Percentiles rank a stretch among this genome's conserved stretches.
These are phyloP conservation scores for Ilyonectria sp. DNA, from an alignment of 2,329 filamentous ascomycete species.

Conservation along the genomic window DNA sequence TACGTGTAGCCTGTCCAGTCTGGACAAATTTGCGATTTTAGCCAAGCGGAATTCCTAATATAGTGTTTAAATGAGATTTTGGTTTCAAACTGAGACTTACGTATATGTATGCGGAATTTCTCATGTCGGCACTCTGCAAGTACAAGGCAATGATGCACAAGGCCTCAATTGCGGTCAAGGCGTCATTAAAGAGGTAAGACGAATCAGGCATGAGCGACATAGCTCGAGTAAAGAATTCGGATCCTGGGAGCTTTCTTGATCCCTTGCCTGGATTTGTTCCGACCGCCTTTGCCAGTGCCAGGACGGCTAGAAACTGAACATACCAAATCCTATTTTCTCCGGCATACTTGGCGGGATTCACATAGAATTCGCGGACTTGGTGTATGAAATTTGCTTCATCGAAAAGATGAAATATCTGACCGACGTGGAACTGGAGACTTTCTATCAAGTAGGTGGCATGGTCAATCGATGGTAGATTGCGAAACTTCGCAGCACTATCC, in stretches of 20 bases:
- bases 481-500: conserved; percentile 4
- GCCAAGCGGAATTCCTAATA: no score
- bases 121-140: conserved; percentile 29
- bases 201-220: conserved; percentile 32
- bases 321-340: conserved; percentile 21
- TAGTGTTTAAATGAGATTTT: not conserved
- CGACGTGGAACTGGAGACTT: conserved; percentile 26
- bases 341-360: conserved; percentile 12
- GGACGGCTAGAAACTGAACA: conserved; percentile 20
- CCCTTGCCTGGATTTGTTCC: conserved; percentile 19
- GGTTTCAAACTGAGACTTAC: not conserved
- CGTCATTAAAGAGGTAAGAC: conserved; percentile 27
- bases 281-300: conserved; percentile 25
- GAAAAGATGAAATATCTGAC: conserved; percentile 24
- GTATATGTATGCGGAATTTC: conserved; percentile 27
- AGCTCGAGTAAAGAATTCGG: conserved; percentile 19
- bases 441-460: conserved; percentile 25
- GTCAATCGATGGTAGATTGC: conserved; percentile 17
- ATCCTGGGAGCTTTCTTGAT: conserved; percentile 19
- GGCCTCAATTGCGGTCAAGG: conserved; percentile 26
- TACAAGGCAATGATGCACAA: conserved; percentile 25
- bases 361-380: conserved; percentile 10
- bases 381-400: conserved; percentile 19
- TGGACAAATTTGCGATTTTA: not conserved
- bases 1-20: conserved; percentile 27